Evolutionary conservation across 768 basidiomycete genomes (phyloP), one percentile per base, ranked within the genome.

Genomic region (Trametes cinnabarina): DNA sequence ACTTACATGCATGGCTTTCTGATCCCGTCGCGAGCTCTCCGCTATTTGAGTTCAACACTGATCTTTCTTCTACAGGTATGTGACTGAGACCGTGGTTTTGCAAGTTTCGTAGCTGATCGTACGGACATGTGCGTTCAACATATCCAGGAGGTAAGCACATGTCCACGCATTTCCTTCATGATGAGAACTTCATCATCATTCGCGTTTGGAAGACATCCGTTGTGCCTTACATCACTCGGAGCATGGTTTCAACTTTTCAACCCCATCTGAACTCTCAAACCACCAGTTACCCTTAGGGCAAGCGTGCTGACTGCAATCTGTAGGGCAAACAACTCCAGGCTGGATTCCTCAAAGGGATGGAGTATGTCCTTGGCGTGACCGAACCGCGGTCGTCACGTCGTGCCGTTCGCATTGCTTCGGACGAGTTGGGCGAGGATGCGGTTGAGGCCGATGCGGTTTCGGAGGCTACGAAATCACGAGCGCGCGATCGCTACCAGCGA

Each of bases 281-380:
- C 23, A 28, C 59, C 58, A 23, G 61, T 23, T 30, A 9, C 47
- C 20, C 10, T 1, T 17, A 40, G 42, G 8, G 41, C 40, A 19
- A 22, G 25, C 34, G 2, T n/a, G 14, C 48, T 69, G 28, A 65
- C 41, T 12, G 14, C 55, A 11, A 32, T 34, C 20, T 26, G 26
- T 63, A 92, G 89, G 77, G 76, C 37, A 84, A 84, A 67, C 70
- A 74, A 3, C 66, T 94, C 4, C 94, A 97, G 75, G 88, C 84
- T 0, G 90, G 91, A 9, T 93, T 95, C 72, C 80, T 77, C 7
- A 68, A 71, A 42, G 91, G 88, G 17, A 97, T 97, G 94, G 93
- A 97, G 65, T 73, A 73, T 39, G 70, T 91, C 4, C 77, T 97
- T 26, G 87, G 83, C 37, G 83, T 89, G n/a, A 72, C 70, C 20